Evolutionary conservation across 495 filamentous ascomycete genomes (phyloP), one percentile per base, ranked within the genome.

Genomic region (Aspergillus indologenus): DNA sequence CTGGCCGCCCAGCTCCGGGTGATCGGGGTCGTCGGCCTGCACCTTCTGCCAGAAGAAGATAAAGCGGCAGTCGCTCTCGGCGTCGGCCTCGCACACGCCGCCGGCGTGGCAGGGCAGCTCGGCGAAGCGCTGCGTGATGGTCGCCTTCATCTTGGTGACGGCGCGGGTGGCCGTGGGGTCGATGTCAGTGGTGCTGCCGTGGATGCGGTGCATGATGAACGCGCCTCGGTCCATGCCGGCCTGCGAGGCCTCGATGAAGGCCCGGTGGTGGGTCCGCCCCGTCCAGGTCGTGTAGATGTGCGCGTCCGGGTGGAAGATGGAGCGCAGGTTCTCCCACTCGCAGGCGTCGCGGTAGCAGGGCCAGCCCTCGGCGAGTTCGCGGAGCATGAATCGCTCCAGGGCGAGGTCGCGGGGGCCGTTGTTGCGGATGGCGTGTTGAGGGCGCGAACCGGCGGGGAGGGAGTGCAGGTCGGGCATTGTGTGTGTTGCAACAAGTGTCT

Each of bases 111-210:
- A 47, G 45, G 45, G 45, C 3, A 47, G 45, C 5, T 47, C 21
- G 19, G 3, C 21, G 70, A 88, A 87, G 31, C 85, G 79, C 68
- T 88, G 85, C 1, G 85, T 87, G 68, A 87, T 88, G 45, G 84
- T 86, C 1, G 85, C 85, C 68, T 88, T 88, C 82, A 88, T 83
- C 71, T 87, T 88, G 59, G 83, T 83, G 7, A 88, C 79, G n/a
- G 84, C 85, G n/a, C 84, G 81, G 23, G 43, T 61, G 18, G 57
- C 73, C 34, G 63, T 60, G 17, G 69, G 59, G 31, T 68, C 76
- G 50, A 87, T 79, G 59, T 88, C 85, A 5, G 75, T 83, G 8
- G 81, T 75, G 0, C 77, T 78, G 23, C 84, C 84, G 66, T 85
- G 84, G 68, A 81, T 77, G 55, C 84, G 82, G 64, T 87, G 84